Evolutionary conservation across 2,329 filamentous ascomycete genomes (phyloP).

Genomic region (Aspergillus amoenus): DNA sequence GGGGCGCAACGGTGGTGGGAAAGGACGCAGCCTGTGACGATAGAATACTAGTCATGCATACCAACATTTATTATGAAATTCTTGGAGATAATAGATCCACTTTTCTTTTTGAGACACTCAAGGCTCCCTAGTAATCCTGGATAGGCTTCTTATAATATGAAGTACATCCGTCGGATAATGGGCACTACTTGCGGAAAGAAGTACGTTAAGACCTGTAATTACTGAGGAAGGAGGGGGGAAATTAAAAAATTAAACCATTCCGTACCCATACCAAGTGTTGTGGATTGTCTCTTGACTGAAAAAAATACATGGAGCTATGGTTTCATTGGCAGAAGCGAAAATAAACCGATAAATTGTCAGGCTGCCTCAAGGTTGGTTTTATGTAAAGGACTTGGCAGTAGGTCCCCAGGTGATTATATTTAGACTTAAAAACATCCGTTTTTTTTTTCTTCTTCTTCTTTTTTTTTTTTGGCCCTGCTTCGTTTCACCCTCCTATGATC

Average conservation of each 20-base stretch:
- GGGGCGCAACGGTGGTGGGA: constrained; percentile 42
- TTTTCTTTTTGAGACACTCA: background rate
- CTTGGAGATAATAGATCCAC: background rate
- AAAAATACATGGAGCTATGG: background rate
- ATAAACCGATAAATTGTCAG: background rate
- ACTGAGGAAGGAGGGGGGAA: background rate
- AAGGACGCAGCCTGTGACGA: constrained; percentile 24
- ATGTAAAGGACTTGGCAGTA: background rate
- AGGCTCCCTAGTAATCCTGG: background rate
- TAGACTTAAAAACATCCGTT: background rate
- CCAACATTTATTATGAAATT: background rate
- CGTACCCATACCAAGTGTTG: background rate
- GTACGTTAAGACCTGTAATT: background rate
- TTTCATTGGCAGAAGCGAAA: background rate
- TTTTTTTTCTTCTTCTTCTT: background rate
- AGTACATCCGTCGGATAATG: background rate
- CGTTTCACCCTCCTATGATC: background rate
- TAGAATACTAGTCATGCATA: constrained; percentile 33
- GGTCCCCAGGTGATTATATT: too few species aligned
- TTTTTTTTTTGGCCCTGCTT: background rate
- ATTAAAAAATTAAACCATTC: background rate
- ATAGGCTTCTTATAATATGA: background rate
- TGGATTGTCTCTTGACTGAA: background rate
- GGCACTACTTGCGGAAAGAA: too few species aligned
- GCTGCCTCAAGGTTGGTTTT: background rate